Conservation (phyloP, 306 rosid genomes). For the Sphenostylis stenocarpa region DNA sequence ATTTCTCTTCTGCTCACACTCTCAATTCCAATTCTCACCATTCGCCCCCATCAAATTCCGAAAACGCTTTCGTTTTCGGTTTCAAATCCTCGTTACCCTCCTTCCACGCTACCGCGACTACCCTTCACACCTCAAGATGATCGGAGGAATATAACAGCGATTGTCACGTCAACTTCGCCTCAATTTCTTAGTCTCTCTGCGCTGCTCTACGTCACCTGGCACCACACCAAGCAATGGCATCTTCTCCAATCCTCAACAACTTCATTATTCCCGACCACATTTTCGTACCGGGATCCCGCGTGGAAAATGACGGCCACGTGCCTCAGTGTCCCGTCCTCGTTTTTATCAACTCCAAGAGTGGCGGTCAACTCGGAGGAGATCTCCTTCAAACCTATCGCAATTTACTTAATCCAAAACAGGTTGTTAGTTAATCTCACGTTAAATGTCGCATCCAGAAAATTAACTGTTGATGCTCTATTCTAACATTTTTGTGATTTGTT, state of each 20-base stretch:
- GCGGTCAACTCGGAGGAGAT: slow-evolving; percentile 95
- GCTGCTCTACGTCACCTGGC: no score
- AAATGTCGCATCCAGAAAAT: not conserved
- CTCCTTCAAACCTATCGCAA: slow-evolving; percentile 60
- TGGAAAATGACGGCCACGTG: slow-evolving; percentile 30
- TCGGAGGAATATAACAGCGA: not conserved
- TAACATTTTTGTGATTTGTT: not conserved
- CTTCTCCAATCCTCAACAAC: slow-evolving; percentile 36
- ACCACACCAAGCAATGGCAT: slow-evolving; percentile 38
- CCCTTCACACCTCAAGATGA: not conserved
- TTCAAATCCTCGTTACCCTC: no score
- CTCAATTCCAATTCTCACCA: not conserved
- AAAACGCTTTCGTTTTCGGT: not conserved
- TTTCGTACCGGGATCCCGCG: slow-evolving; percentile 49
- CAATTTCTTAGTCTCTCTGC: no score
- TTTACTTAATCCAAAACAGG: slow-evolving; percentile 75
- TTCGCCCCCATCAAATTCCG: not conserved
- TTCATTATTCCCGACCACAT: slow-evolving; percentile 74
- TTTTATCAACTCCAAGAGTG: slow-evolving; percentile 89
- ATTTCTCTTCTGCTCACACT: not conserved
- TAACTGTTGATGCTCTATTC: not conserved
- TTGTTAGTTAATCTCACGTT: not conserved
- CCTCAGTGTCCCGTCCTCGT: slow-evolving; percentile 78
- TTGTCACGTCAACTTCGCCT: not conserved
- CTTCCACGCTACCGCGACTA: no score